Percentiles rank a stretch among this genome's conserved stretches.
These are phyloP conservation scores for Fusarium goolgardi DNA, from an alignment of 2,329 filamentous ascomycete species.

Conservation along the genomic window DNA sequence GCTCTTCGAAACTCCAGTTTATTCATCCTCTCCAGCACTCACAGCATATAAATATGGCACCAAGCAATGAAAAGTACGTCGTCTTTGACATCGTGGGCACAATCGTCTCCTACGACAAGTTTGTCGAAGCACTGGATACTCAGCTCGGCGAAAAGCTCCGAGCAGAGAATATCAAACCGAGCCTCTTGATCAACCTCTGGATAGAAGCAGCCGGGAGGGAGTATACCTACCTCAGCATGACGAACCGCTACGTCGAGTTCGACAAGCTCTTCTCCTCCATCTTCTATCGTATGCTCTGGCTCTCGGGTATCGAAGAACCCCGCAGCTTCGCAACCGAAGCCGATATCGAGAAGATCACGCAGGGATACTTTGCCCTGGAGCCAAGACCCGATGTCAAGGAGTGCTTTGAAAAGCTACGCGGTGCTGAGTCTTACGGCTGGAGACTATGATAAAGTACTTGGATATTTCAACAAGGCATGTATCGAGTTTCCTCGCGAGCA, in stretches of 20 bases:
- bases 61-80: not conserved
- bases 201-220: slow-evolving; percentile 60
- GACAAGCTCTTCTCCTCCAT: slow-evolving; percentile 56
- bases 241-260: slow-evolving; percentile 57
- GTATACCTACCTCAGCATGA: slow-evolving; percentile 61
- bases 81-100: slow-evolving; percentile 41
- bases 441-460: slow-evolving; percentile 27
- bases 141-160: slow-evolving; percentile 57
- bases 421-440: slow-evolving; percentile 37
- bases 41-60: not conserved
- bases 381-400: slow-evolving; percentile 19
- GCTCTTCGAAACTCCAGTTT: not conserved
- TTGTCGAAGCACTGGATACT: slow-evolving; percentile 52
- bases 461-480: slow-evolving; percentile 33
- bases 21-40: fast-evolving
- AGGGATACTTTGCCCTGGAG: slow-evolving; percentile 23
- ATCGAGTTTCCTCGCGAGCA: slow-evolving; percentile 34
- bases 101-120: slow-evolving; percentile 24
- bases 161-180: slow-evolving; percentile 54
- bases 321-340: slow-evolving; percentile 56
- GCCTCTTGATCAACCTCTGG: slow-evolving; percentile 60
- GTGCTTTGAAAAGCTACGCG: slow-evolving; percentile 34
- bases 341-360: slow-evolving; percentile 55
- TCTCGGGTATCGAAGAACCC: slow-evolving; percentile 58
- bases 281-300: slow-evolving; percentile 61